These are phyloP conservation scores for Aureobasidium musti DNA, from an alignment of 2,329 filamentous ascomycete species.

Conservation along the genomic window DNA sequence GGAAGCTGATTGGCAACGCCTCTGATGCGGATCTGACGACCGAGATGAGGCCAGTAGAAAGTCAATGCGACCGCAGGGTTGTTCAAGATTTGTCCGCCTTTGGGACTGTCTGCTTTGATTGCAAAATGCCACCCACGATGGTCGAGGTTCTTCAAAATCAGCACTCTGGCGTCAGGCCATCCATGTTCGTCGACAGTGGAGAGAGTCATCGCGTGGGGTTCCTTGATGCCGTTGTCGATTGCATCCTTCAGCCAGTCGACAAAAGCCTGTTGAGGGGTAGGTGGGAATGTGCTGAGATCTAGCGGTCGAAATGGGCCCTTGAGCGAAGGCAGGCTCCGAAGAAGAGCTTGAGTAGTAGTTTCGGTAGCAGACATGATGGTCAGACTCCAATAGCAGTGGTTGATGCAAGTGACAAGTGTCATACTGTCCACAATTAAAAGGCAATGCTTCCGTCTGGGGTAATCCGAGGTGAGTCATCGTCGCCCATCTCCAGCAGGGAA, in stretches of 20 bases:
- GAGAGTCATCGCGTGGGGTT: constrained; percentile 3
- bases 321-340: not conserved
- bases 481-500: too few relatives aligned
- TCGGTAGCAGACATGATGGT: not conserved
- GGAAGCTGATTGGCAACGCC: not conserved
- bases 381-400: not conserved
- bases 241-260: not conserved
- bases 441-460: not conserved
- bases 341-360: not conserved
- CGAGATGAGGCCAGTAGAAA: constrained; percentile 9
- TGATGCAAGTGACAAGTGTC: not conserved
- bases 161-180: not conserved
- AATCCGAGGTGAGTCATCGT: not conserved
- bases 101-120: not conserved
- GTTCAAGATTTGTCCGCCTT: not conserved
- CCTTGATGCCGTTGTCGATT: not conserved
- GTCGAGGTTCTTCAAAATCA: constrained; percentile 7
- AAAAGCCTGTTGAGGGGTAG: not conserved
- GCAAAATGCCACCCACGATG: constrained; percentile 1
- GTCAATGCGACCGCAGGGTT: constrained; percentile 12
- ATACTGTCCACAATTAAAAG: not conserved
- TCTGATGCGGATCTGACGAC: constrained; percentile 6
- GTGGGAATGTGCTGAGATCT: not conserved
- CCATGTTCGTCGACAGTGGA: not conserved
- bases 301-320: not conserved